Percentiles rank a stretch among this genome's conserved stretches.
phyloP scores from a whole-genome alignment of 176 grass and related monocot genomes.

The Poa annua region DNA sequence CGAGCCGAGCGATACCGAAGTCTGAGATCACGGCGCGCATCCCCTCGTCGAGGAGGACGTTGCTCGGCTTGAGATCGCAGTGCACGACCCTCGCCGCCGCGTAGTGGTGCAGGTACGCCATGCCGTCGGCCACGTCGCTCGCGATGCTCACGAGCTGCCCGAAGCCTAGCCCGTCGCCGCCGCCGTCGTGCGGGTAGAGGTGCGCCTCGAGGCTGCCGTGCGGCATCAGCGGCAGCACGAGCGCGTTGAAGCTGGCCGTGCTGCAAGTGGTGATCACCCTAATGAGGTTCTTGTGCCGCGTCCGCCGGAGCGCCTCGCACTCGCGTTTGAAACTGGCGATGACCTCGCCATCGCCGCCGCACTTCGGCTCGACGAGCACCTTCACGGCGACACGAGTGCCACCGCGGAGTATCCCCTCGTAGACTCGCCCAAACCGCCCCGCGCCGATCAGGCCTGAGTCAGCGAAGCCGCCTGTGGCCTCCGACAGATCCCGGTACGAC shows the following conservation, averaged over 20 bases:
- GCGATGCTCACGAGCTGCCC: constrained; percentile 61
- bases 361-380: constrained; percentile 69
- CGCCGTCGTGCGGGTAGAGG: constrained; percentile 55
- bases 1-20: constrained; percentile 77
- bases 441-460: constrained; percentile 63
- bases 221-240: constrained; percentile 86
- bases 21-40: constrained; percentile 86
- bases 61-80: constrained; percentile 92
- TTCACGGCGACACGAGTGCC: constrained; percentile 72
- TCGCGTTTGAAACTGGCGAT: constrained; percentile 78
- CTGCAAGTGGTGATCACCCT: constrained; percentile 89
- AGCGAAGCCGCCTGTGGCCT: constrained; percentile 77
- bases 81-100: constrained; percentile 78
- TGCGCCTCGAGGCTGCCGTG: constrained; percentile 86
- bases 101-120: constrained; percentile 93
- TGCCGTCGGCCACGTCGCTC: constrained; percentile 81
- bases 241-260: constrained; percentile 78
- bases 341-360: constrained; percentile 51
- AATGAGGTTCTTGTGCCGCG: constrained; percentile 86
- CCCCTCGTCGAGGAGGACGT: constrained; percentile 72
- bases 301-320: constrained; percentile 85
- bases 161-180: constrained; percentile 38
- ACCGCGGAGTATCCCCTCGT: constrained; percentile 66
- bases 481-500: constrained; percentile 72
- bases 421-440: constrained; percentile 77